Conservation (phyloP, 768 basidiomycete species). For the Tephrocybe rancida region DNA sequence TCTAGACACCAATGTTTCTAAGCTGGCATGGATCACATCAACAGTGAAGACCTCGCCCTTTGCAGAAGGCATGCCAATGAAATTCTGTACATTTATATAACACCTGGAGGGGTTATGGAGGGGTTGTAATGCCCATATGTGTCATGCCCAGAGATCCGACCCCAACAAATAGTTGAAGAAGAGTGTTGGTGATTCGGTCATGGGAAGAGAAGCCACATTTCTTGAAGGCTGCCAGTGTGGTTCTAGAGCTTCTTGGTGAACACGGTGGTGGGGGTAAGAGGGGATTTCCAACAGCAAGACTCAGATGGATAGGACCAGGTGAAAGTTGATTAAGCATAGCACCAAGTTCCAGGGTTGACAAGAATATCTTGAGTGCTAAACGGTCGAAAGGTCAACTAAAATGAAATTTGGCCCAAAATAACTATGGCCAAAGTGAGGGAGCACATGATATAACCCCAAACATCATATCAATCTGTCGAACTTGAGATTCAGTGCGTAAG, state of each 20-base stretch:
- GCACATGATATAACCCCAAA: slow-evolving; percentile 45
- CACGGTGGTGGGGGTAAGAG: slow-evolving; percentile 50
- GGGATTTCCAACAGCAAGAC: slow-evolving; percentile 61
- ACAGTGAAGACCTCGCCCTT: slow-evolving; percentile 51
- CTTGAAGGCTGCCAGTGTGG: slow-evolving; percentile 37
- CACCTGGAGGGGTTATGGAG: no score
- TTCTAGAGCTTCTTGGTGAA: slow-evolving; percentile 14
- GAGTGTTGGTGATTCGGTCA: slow-evolving; percentile 58
- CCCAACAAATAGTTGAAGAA: slow-evolving; percentile 55
- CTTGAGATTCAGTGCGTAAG: slow-evolving; percentile 22
- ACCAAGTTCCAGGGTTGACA: slow-evolving; percentile 46
- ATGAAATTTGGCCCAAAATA: background rate
- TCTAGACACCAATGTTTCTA: slow-evolving; percentile 45
- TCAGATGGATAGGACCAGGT: slow-evolving; percentile 48
- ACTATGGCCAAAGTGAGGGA: slow-evolving; percentile 36
- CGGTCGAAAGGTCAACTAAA: background rate
- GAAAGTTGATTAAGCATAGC: slow-evolving; percentile 47
- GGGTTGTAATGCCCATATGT: slow-evolving; percentile 73
- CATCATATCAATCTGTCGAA: slow-evolving; percentile 39
- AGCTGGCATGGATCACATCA: slow-evolving; percentile 31
- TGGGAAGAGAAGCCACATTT: slow-evolving; percentile 60
- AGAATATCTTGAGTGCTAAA: slow-evolving; percentile 54
- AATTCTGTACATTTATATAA: slow-evolving; percentile 69
- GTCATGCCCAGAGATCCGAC: slow-evolving; percentile 58
- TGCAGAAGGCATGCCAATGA: slow-evolving; percentile 50